phyloP scores from a whole-genome alignment of 805 yeast species.

The Pichia thaimueangensis region DNA sequence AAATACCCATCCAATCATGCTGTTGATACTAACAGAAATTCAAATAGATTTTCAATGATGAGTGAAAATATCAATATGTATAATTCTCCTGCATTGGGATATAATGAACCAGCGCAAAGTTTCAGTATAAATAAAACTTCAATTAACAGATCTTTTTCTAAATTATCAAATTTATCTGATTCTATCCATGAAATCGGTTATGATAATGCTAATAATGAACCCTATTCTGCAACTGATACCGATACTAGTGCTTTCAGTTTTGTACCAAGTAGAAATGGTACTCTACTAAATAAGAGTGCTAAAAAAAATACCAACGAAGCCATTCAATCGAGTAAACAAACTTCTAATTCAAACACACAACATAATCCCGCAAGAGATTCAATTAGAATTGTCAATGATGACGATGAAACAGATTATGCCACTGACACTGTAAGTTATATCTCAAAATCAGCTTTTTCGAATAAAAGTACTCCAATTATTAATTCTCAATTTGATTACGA shows the following conservation, averaged over 20 bases:
- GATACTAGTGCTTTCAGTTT: slow-evolving; percentile 8
- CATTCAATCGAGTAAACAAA: not conserved
- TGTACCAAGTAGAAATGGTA: slow-evolving; percentile 8
- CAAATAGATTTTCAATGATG: slow-evolving; percentile 14
- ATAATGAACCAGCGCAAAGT: slow-evolving; percentile 23
- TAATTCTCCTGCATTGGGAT: slow-evolving; percentile 25
- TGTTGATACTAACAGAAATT: not conserved
- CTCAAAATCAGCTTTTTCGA: not conserved
- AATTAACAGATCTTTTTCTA: slow-evolving; percentile 6
- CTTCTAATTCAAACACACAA: not conserved
- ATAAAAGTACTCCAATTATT: not conserved
- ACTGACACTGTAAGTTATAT: slow-evolving; percentile 3
- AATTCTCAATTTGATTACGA: slow-evolving; percentile 2
- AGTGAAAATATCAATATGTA: slow-evolving; percentile 23
- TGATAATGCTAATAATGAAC: slow-evolving; percentile 18
- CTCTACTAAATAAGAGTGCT: not conserved
- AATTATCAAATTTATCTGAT: slow-evolving; percentile 6
- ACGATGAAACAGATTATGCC: slow-evolving; percentile 8
- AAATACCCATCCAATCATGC: not conserved
- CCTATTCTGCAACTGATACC: not conserved
- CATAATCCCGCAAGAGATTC: slow-evolving; percentile 15
- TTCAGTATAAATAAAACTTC: slow-evolving; percentile 18
- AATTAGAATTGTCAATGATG: slow-evolving; percentile 19
- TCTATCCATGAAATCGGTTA: slow-evolving; percentile 25
- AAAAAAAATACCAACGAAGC: not conserved